Evolutionary conservation across 345 rosid genomes (phyloP).

Genomic region (Gossypium arboreum): DNA sequence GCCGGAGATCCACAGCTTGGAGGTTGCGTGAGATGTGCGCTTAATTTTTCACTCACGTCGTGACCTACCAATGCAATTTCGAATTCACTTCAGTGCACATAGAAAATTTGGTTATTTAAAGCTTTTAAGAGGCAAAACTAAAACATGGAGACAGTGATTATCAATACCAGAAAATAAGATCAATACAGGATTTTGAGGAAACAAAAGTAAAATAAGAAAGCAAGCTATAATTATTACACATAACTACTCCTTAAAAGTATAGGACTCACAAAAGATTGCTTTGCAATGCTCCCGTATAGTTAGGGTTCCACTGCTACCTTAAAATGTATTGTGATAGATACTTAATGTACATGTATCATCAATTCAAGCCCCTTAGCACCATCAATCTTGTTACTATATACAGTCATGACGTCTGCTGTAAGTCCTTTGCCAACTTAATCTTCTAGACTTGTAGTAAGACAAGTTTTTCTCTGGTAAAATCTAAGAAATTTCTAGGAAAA

Average conservation of each 20-base stretch:
- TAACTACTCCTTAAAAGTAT: no score
- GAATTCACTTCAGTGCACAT: background rate
- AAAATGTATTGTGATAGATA: no score
- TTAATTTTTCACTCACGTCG: conserved; percentile 17
- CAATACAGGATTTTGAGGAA: background rate
- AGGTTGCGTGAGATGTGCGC: conserved; percentile 17
- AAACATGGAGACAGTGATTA: background rate
- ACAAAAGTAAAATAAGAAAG: background rate
- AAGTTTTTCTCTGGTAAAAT: background rate
- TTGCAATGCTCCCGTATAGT: no score
- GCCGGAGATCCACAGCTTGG: conserved; percentile 19
- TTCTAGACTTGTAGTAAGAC: background rate
- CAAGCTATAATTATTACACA: background rate
- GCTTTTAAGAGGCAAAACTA: background rate
- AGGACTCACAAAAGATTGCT: no score
- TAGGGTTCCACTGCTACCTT: no score
- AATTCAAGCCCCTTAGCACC: no score
- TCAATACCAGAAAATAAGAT: background rate
- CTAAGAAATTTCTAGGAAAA: background rate
- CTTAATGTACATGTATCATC: no score
- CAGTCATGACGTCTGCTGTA: no score
- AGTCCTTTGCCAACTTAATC: background rate
- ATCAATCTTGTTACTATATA: no score
- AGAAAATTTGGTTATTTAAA: background rate
- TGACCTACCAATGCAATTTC: conserved; percentile 25